A percentile compares a stretch with the other conserved stretches of the same genome.
These are phyloP conservation scores for Chaetomium tenue DNA, from an alignment of 495 filamentous ascomycete genomes.

Conservation along the genomic window DNA sequence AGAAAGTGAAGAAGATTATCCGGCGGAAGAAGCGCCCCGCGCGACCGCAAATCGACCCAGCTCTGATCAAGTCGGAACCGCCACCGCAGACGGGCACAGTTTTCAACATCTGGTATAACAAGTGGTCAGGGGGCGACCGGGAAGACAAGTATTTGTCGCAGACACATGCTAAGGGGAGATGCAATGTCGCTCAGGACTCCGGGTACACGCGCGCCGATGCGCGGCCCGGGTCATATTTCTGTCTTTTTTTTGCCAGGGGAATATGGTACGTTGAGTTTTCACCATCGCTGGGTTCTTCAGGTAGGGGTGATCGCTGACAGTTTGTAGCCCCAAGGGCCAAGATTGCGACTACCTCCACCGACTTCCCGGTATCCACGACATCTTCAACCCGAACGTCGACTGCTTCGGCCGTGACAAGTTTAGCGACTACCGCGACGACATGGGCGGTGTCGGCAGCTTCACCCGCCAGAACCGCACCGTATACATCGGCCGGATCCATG, in stretches of 20 bases:
- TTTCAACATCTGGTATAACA: constrained; percentile 83
- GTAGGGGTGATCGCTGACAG: constrained; percentile 41
- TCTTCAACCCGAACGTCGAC: constrained; percentile 87
- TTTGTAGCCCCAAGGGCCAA: constrained; percentile 61
- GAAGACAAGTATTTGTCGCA: constrained; percentile 86
- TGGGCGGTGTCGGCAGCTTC: constrained; percentile 93
- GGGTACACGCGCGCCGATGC: constrained; percentile 90
- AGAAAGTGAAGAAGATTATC: constrained; percentile 65
- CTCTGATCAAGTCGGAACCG: constrained; percentile 70
- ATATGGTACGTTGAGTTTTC: constrained; percentile 35
- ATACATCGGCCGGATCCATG: constrained; percentile 89
- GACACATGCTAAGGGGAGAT: constrained; percentile 66
- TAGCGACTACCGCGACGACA: constrained; percentile 87
- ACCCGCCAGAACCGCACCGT: constrained; percentile 88
- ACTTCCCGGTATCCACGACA: constrained; percentile 75
- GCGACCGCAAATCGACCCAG: constrained; percentile 74
- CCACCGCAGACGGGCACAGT: constrained; percentile 88
- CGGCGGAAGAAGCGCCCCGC: constrained; percentile 68
- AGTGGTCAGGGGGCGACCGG: constrained; percentile 90
- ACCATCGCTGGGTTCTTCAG: neutral
- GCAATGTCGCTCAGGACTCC: constrained; percentile 74
- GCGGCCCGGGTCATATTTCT: constrained; percentile 75
- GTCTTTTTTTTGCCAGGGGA: constrained; percentile 76
- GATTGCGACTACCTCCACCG: constrained; percentile 96
- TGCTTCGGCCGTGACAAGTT: constrained; percentile 90